Evolutionary conservation across 1,284 basidiomycete species (phyloP).

Genomic region (Pseudozyma sp.): DNA sequence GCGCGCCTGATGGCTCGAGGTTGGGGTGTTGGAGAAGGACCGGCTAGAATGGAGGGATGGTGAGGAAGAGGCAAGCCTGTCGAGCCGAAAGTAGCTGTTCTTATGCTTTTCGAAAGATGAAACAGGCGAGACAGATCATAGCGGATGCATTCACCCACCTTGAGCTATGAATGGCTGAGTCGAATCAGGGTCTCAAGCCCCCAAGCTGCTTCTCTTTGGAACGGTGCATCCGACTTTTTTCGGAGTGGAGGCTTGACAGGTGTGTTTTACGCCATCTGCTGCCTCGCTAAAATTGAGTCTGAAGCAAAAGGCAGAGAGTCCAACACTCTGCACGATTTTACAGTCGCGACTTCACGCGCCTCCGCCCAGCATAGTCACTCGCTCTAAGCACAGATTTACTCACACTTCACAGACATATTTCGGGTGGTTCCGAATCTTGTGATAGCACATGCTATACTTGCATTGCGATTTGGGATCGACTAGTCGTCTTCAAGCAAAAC

Average conservation of each 20-base stretch:
- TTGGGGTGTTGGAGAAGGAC: not conserved
- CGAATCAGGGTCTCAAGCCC: conserved; percentile 5
- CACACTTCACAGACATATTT: not conserved
- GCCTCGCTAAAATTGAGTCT: not conserved
- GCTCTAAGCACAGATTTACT: not conserved
- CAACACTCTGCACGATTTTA: not conserved
- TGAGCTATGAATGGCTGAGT: conserved; percentile 9
- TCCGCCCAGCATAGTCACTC: not conserved
- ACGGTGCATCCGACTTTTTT: conserved; percentile 9
- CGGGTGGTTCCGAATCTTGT: too few species aligned
- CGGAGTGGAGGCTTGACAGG: conserved; percentile 24
- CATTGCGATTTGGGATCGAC: not conserved
- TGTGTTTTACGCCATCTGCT: not conserved
- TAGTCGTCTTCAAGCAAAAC: conserved; percentile 35
- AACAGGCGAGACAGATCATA: too few species aligned
- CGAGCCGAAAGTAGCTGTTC: too few species aligned
- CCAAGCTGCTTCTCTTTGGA: not conserved
- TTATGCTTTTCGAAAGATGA: too few species aligned
- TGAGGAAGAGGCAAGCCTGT: not conserved
- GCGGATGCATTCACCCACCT: not conserved
- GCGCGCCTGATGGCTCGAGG: not conserved
- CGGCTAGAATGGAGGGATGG: not conserved
- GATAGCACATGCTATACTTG: not conserved
- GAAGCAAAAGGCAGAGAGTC: not conserved
- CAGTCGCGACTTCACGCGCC: conserved; percentile 16